phyloP scores from a whole-genome alignment of 2,329 filamentous ascomycete genomes.

The Amphichorda felina region DNA sequence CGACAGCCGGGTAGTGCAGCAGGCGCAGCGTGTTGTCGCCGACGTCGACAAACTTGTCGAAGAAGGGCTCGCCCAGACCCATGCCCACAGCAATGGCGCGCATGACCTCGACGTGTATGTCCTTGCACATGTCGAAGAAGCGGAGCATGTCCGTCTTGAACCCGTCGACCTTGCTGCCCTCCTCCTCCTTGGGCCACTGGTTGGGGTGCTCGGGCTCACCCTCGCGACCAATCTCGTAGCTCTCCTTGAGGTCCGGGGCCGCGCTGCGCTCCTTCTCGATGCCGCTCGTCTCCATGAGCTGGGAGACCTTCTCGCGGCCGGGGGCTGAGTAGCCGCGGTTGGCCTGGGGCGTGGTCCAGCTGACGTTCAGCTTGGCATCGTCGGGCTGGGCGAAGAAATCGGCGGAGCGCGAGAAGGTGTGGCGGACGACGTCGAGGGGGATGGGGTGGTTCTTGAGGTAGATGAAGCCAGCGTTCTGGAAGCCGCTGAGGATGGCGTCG shows the following conservation, averaged over 20 bases:
- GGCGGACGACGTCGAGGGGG: neutral
- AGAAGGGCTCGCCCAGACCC: slow-evolving; percentile 59
- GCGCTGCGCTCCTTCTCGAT: slow-evolving; percentile 45
- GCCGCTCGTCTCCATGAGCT: slow-evolving; percentile 17
- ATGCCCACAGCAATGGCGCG: slow-evolving; percentile 74
- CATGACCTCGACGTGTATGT: slow-evolving; percentile 69
- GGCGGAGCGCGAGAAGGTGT: slow-evolving; percentile 45
- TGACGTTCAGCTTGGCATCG: slow-evolving; percentile 1
- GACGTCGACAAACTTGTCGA: slow-evolving; percentile 60
- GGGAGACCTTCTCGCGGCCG: slow-evolving; percentile 3
- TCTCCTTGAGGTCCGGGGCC: slow-evolving; percentile 55
- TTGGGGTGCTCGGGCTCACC: slow-evolving; percentile 53
- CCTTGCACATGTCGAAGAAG: slow-evolving; percentile 67
- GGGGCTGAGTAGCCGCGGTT: slow-evolving; percentile 4
- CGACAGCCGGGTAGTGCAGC: slow-evolving; percentile 64
- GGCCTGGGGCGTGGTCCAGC: slow-evolving; percentile 3
- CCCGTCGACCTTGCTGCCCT: slow-evolving; percentile 24
- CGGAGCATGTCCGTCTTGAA: slow-evolving; percentile 63
- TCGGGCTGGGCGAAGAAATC: slow-evolving; percentile 57
- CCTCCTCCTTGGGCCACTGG: slow-evolving; percentile 49
- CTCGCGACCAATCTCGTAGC: slow-evolving; percentile 52
- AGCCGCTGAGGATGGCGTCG: slow-evolving; percentile 3
- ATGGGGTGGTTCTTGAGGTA: slow-evolving; percentile 4
- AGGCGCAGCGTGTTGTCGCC: slow-evolving; percentile 63
- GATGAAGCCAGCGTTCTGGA: slow-evolving; percentile 5